Evolutionary conservation across 2,329 filamentous ascomycete species (phyloP).

Genomic region (Tolypocladium pustulatum): DNA sequence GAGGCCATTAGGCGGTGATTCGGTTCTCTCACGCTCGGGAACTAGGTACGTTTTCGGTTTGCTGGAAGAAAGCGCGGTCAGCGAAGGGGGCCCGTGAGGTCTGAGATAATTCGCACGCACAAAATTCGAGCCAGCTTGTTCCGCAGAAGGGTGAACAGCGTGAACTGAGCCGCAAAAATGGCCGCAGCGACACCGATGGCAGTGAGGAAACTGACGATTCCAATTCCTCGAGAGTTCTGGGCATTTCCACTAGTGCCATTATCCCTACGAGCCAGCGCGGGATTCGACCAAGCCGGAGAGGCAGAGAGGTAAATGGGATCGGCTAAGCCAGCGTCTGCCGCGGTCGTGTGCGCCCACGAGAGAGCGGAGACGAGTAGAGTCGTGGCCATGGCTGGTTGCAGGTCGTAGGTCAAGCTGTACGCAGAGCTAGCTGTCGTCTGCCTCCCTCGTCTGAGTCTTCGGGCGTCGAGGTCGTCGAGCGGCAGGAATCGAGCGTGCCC

Average conservation of each 20-base stretch:
- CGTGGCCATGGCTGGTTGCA: not conserved
- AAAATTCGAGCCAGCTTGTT: slow-evolving; percentile 76
- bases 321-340: not conserved
- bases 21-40: slow-evolving; percentile 71
- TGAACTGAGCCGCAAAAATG: slow-evolving; percentile 52
- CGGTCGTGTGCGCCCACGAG: not conserved
- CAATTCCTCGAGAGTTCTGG: slow-evolving; percentile 32
- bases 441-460: not conserved
- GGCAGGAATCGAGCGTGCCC: not conserved
- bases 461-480: not conserved
- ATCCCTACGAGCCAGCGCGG: not conserved
- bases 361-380: not conserved
- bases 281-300: not conserved
- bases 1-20: slow-evolving; percentile 53
- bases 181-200: slow-evolving; percentile 52
- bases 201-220: slow-evolving; percentile 43
- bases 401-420: not conserved
- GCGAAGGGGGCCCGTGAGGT: not conserved
- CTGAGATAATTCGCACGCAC: slow-evolving; percentile 33
- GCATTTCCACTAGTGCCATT: slow-evolving; percentile 10
- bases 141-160: slow-evolving; percentile 66
- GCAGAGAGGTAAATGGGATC: not conserved
- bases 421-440: not conserved
- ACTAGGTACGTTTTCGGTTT: slow-evolving; percentile 81
- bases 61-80: slow-evolving; percentile 25